Evolutionary conservation across 2,329 filamentous ascomycete species (phyloP).

Genomic region (Penicillium sclerotigenum): DNA sequence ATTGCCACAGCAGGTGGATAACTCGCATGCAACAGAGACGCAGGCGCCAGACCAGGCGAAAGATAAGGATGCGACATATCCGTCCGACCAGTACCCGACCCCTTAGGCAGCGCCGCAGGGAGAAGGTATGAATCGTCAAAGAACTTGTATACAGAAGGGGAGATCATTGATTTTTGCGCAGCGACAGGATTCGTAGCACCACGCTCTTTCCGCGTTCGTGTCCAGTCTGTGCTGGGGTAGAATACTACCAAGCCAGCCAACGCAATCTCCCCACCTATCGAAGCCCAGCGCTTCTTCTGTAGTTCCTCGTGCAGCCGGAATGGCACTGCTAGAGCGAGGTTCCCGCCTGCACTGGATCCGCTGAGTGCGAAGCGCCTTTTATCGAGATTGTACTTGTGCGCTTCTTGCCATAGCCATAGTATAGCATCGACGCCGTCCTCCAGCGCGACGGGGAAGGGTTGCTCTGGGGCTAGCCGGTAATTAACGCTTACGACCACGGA

Average conservation of each 20-base stretch:
- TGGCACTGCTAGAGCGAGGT: conserved; percentile 16
- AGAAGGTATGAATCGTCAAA: conserved; percentile 21
- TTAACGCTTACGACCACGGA: conserved; percentile 23
- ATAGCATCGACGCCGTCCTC: conserved; percentile 28
- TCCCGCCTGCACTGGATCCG: conserved; percentile 21
- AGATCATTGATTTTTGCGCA: conserved; percentile 8
- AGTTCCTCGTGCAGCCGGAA: conserved; percentile 14
- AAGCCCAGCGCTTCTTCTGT: background rate
- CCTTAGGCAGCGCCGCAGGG: conserved; percentile 7
- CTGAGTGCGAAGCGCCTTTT: conserved; percentile 11
- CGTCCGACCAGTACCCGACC: background rate
- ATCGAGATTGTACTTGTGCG: conserved; percentile 19
- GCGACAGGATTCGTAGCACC: conserved; percentile 19
- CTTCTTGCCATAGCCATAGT: conserved; percentile 20
- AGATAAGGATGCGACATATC: conserved; percentile 21
- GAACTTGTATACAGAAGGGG: conserved; percentile 8
- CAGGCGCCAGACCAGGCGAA: conserved; percentile 17
- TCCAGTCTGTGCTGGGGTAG: conserved; percentile 19
- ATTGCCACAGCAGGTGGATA: conserved; percentile 17
- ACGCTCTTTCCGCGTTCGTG: conserved; percentile 11
- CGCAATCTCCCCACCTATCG: background rate
- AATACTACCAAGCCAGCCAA: conserved; percentile 17
- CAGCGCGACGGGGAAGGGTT: conserved; percentile 21
- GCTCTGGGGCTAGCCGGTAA: conserved; percentile 26
- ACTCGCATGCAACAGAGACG: conserved; percentile 5